Evolutionary conservation across 768 basidiomycete genomes (phyloP).

Genomic region (Trametes coccinea): DNA sequence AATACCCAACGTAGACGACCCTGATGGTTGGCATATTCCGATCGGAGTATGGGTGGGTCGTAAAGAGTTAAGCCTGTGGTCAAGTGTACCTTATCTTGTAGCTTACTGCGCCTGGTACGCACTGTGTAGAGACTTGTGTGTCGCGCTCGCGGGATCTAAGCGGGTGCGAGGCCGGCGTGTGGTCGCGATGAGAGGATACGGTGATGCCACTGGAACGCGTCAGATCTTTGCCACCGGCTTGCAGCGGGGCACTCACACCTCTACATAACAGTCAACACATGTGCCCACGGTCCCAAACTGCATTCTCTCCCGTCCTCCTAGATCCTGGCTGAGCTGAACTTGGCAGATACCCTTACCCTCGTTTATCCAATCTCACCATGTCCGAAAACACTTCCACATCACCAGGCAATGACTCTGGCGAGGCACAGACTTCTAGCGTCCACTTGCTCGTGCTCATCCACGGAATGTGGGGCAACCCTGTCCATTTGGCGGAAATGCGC

Average conservation of each 20-base stretch:
- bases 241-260: not conserved
- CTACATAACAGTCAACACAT: not conserved
- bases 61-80: too few species aligned
- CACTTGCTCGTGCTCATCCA: slow-evolving; percentile 50
- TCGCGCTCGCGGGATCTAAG: too few species aligned
- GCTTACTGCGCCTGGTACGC: too few species aligned
- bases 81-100: too few species aligned
- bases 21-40: too few species aligned
- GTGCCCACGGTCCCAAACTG: not conserved
- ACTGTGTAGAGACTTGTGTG: too few species aligned
- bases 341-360: not conserved
- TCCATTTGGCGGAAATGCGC: slow-evolving; percentile 59
- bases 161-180: not conserved
- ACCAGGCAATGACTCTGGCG: not conserved
- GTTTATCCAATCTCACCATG: slow-evolving; percentile 9
- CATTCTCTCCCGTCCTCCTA: not conserved
- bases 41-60: too few species aligned
- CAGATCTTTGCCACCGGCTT: not conserved
- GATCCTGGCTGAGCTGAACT: not conserved
- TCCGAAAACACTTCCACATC: not conserved
- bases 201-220: slow-evolving; percentile 18
- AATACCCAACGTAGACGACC: too few species aligned
- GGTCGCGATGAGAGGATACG: not conserved
- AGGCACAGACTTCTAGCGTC: slow-evolving; percentile 27
- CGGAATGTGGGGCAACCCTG: slow-evolving; percentile 82